These are phyloP conservation scores for Malus sylvestris DNA, from an alignment of 306 rosid genomes.

Conservation along the genomic window DNA sequence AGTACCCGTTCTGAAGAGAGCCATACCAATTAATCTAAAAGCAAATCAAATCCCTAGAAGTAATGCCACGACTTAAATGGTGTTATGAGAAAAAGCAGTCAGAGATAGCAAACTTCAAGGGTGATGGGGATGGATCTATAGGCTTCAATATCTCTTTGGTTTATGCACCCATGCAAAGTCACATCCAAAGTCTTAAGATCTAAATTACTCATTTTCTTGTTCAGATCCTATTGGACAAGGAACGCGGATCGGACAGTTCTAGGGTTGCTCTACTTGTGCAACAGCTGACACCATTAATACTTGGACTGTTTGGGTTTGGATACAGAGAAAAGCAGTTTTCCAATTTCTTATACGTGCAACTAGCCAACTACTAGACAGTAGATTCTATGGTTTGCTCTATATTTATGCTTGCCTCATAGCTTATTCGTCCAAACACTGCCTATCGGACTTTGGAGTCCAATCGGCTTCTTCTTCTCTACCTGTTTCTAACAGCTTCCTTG, in stretches of 20 bases:
- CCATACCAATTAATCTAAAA: constrained; percentile 11
- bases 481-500: constrained; percentile 14
- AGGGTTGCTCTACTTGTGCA: constrained; percentile 18
- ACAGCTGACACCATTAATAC: constrained; percentile 31
- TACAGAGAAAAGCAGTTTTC: neutral
- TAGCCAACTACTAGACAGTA: neutral
- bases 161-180: constrained; percentile 42
- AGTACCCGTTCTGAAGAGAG: constrained; percentile 2
- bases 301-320: neutral
- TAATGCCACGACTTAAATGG: constrained; percentile 17
- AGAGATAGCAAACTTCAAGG: neutral
- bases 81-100: constrained; percentile 18
- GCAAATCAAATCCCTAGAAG: neutral
- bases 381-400: neutral
- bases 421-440: constrained; percentile 49
- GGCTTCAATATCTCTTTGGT: constrained; percentile 29
- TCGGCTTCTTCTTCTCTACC: constrained; percentile 39
- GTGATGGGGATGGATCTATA: constrained; percentile 32
- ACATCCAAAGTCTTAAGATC: constrained; percentile 28
- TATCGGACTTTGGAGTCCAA: constrained; percentile 37
- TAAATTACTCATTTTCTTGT: constrained; percentile 10
- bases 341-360: constrained; percentile 5
- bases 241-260: constrained; percentile 16
- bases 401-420: constrained; percentile 21
- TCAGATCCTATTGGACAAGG: neutral